These are phyloP conservation scores for Taphrina betulina DNA, from an alignment of 1,139 yeast species.

Conservation along the genomic window DNA sequence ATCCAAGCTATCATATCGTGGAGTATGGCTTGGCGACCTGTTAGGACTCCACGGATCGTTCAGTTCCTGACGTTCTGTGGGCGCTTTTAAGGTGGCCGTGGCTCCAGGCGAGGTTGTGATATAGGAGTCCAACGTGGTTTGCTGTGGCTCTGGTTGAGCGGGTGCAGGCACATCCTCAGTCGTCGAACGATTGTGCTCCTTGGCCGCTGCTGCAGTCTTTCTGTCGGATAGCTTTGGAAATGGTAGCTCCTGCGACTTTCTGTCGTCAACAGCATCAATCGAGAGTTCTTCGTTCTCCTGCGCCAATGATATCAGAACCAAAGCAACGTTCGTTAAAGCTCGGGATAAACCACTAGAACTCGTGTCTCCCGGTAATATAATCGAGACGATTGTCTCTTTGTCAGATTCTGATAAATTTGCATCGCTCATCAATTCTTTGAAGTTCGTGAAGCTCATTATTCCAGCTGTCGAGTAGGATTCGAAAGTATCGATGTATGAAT, in stretches of 20 bases:
- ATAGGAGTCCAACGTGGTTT: background rate
- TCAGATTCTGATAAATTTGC: slow-evolving; percentile 12
- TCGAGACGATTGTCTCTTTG: slow-evolving; percentile 8
- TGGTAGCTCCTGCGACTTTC: slow-evolving; percentile 31
- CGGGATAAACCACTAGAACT: slow-evolving; percentile 36
- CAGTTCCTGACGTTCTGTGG: background rate
- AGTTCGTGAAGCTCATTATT: slow-evolving; percentile 7
- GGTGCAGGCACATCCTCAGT: slow-evolving; percentile 1
- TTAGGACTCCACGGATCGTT: slow-evolving; percentile 11
- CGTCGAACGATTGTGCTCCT: background rate
- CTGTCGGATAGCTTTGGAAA: slow-evolving; percentile 1
- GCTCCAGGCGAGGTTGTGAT: background rate
- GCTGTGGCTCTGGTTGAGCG: background rate
- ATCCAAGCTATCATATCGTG: slow-evolving; percentile 4
- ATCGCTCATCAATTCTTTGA: slow-evolving; percentile 2
- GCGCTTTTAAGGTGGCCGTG: background rate
- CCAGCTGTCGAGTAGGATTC: slow-evolving; percentile 8
- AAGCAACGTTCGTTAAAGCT: slow-evolving; percentile 43
- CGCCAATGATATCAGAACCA: slow-evolving; percentile 45
- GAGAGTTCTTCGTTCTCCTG: slow-evolving; percentile 44
- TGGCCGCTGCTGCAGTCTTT: background rate
- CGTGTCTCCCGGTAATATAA: slow-evolving; percentile 31
- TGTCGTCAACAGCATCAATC: slow-evolving; percentile 42
- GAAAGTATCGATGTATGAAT: slow-evolving; percentile 8
- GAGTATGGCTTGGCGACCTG: background rate